Conservation (phyloP, 805 yeast species). For the Kazachstania taianensis region DNA sequence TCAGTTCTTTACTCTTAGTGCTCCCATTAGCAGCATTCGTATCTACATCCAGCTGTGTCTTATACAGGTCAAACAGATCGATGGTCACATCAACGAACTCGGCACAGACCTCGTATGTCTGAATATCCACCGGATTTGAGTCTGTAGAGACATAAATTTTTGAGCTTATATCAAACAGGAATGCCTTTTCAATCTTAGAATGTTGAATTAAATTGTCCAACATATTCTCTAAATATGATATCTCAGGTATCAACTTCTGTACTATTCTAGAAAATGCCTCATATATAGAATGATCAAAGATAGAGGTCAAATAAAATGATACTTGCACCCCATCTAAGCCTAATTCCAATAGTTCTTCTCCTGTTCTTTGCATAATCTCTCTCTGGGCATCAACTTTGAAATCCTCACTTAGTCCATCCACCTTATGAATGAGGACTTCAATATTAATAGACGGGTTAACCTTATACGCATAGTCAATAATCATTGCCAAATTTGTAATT, state of each 20-base stretch:
- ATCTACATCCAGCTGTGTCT: constrained; percentile 10
- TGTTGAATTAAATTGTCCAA: constrained; percentile 82
- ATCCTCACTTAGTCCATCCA: constrained; percentile 91
- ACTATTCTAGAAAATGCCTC: constrained; percentile 92
- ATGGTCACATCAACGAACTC: constrained; percentile 93
- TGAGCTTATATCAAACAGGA: constrained; percentile 81
- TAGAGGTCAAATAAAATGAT: constrained; percentile 83
- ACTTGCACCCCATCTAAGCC: constrained; percentile 89
- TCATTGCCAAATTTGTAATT: constrained; percentile 75
- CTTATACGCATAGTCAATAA: constrained; percentile 77
- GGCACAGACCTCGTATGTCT: constrained; percentile 92
- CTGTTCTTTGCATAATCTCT: constrained; percentile 91
- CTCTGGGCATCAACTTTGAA: constrained; percentile 89
- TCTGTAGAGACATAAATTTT: constrained; percentile 95
- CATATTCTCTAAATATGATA: constrained; percentile 80
- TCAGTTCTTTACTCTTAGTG: constrained; percentile 32
- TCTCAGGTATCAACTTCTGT: constrained; percentile 80
- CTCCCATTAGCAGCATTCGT: constrained; percentile 1
- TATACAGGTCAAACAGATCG: constrained; percentile 69
- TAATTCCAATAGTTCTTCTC: constrained; percentile 81
- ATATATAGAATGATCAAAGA: constrained; percentile 90
- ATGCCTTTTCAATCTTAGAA: constrained; percentile 85
- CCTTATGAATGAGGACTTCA: constrained; percentile 90
- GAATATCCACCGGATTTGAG: constrained; percentile 89
- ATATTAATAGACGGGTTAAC: constrained; percentile 78